Conservation (phyloP, 768 basidiomycete species). For the Tephrocybe sp. region DNA sequence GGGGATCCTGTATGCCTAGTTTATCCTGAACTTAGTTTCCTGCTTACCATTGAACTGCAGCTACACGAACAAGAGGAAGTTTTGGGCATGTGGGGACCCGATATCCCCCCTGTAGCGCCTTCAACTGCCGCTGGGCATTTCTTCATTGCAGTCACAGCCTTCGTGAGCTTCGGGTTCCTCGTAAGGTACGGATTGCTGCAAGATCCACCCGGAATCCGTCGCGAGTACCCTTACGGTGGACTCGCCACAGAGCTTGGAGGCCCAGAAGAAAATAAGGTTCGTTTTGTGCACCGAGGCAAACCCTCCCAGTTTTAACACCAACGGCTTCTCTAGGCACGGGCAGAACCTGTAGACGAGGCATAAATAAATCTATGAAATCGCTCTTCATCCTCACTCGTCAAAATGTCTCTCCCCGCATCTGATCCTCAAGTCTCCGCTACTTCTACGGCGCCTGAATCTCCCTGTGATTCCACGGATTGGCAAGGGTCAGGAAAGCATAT, state of each 20-base stretch:
- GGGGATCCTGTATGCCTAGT: constrained; percentile 61
- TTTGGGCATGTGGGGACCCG: constrained; percentile 87
- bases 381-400: background rate
- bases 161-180: constrained; percentile 61
- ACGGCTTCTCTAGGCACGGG: constrained; percentile 23
- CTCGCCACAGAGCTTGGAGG: constrained; percentile 79
- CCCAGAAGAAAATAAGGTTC: constrained; percentile 74
- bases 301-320: constrained; percentile 2
- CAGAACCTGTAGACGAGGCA: constrained; percentile 21
- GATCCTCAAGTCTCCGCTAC: too few species aligned
- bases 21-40: constrained; percentile 12
- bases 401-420: too few species aligned
- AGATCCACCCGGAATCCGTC: constrained; percentile 63
- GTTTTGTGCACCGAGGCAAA: constrained; percentile 16
- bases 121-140: constrained; percentile 66
- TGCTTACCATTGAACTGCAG: constrained; percentile 35
- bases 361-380: constrained; percentile 8
- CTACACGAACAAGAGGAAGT: constrained; percentile 81
- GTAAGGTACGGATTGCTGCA: constrained; percentile 57
- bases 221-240: constrained; percentile 77
- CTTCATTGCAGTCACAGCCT: constrained; percentile 56
- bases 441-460: too few species aligned
- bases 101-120: constrained; percentile 62
- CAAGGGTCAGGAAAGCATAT: too few species aligned
- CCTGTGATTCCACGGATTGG: too few species aligned